Evolutionary conservation across 2,329 filamentous ascomycete species (phyloP).

Genomic region (Aspergillus piperis): DNA sequence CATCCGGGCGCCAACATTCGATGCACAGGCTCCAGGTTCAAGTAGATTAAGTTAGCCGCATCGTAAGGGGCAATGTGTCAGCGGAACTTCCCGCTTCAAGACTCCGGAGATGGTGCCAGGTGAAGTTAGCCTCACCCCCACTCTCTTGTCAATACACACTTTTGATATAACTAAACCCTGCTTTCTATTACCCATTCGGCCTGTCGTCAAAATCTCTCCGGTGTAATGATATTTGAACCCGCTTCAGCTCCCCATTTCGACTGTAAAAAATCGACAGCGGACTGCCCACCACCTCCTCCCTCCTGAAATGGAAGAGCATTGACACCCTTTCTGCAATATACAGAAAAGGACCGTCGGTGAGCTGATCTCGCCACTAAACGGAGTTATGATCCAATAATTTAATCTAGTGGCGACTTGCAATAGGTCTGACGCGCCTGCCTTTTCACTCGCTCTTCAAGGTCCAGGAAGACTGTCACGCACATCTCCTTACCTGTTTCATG

Average conservation of each 20-base stretch:
- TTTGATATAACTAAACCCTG: not conserved
- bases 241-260: not conserved
- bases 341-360: constrained; percentile 1
- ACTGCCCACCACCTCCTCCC: not conserved
- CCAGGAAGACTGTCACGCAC: not conserved
- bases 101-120: too few species aligned
- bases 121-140: too few species aligned
- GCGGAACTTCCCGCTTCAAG: too few species aligned
- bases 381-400: not conserved
- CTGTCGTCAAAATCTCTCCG: not conserved
- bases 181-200: not conserved
- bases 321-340: not conserved
- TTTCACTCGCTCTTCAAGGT: constrained; percentile 1
- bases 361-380: not conserved
- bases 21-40: too few species aligned
- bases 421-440: not conserved
- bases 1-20: too few species aligned
- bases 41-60: too few species aligned
- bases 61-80: too few species aligned
- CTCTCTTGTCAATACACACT: too few species aligned
- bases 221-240: not conserved
- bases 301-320: not conserved
- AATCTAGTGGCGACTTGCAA: not conserved
- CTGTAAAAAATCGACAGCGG: not conserved
- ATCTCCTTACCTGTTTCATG: not conserved